Evolutionary conservation across 73 alveolate genomes (phyloP).

Genomic region (Effrenium voratum): DNA sequence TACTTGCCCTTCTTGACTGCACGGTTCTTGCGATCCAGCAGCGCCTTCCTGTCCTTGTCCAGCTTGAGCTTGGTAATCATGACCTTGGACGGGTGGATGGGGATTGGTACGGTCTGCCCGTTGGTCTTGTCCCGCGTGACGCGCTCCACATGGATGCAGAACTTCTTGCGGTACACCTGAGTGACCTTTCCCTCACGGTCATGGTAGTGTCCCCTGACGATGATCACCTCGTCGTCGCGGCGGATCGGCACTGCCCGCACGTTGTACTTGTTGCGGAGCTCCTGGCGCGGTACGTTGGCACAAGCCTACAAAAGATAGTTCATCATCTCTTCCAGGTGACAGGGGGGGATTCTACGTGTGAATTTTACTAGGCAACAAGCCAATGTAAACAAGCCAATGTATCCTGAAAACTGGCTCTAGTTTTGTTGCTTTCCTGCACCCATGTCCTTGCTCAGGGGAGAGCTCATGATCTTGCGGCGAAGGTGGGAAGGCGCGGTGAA

Average conservation of each 20-base stretch:
- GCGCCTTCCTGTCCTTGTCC: slow-evolving; percentile 97
- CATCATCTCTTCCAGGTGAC: no score
- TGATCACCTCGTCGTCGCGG: slow-evolving; percentile 97
- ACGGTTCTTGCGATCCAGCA: slow-evolving; percentile 95
- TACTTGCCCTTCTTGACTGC: slow-evolving; percentile 78
- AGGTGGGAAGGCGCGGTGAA: slow-evolving; percentile 98
- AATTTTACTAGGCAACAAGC: no score
- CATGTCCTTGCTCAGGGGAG: slow-evolving; percentile 96
- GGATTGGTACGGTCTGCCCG: slow-evolving; percentile 96
- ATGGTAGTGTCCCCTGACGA: slow-evolving; percentile 96
- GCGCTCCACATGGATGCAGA: slow-evolving; percentile 98
- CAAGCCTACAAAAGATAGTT: no score
- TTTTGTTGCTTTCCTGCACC: background rate
- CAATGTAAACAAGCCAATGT: no score
- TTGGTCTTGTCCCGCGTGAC: slow-evolving; percentile 97
- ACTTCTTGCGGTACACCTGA: slow-evolving; percentile 98
- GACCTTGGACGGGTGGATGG: slow-evolving; percentile 96
- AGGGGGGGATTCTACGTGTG: no score
- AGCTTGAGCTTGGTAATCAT: slow-evolving; percentile 96
- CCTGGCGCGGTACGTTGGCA: no score
- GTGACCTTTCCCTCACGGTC: slow-evolving; percentile 98
- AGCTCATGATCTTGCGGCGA: slow-evolving; percentile 97
- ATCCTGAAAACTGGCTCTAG: no score
- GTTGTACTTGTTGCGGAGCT: slow-evolving; percentile 51
- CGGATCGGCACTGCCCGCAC: slow-evolving; percentile 98